Conservation (phyloP, 2,329 filamentous ascomycete species). For the Microdochium paspali region DNA sequence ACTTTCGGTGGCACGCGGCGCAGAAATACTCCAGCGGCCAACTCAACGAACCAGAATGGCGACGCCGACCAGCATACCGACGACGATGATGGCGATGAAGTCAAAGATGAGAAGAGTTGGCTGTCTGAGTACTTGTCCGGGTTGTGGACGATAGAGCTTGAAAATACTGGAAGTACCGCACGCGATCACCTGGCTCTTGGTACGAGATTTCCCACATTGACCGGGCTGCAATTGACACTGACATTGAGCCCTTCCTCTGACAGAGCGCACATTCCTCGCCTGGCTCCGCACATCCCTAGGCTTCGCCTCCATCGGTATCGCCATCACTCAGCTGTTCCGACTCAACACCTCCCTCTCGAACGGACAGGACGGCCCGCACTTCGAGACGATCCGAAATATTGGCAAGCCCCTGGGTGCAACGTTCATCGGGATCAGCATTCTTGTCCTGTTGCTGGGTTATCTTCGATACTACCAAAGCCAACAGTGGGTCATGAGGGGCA, state of each 20-base stretch:
- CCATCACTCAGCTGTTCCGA: slow-evolving; percentile 76
- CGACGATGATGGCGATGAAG: slow-evolving; percentile 9
- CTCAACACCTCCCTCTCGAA: slow-evolving; percentile 57
- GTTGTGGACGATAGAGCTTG: slow-evolving; percentile 60
- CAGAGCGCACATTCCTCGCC: slow-evolving; percentile 76
- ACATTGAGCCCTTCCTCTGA: background rate
- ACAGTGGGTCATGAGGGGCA: slow-evolving; percentile 70
- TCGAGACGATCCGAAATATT: slow-evolving; percentile 45
- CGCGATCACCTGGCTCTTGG: slow-evolving; percentile 74
- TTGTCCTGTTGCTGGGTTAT: slow-evolving; percentile 68
- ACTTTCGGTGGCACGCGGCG: slow-evolving; percentile 16
- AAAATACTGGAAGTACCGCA: slow-evolving; percentile 79
- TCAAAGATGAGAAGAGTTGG: slow-evolving; percentile 31
- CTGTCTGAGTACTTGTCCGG: slow-evolving; percentile 37
- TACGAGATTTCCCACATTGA: slow-evolving; percentile 25
- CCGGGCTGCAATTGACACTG: slow-evolving; percentile 7
- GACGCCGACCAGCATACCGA: slow-evolving; percentile 12
- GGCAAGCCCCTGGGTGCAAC: slow-evolving; percentile 69
- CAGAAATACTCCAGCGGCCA: slow-evolving; percentile 5
- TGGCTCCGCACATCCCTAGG: slow-evolving; percentile 77
- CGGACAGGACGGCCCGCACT: slow-evolving; percentile 21
- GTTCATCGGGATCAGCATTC: slow-evolving; percentile 66
- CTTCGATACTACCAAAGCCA: slow-evolving; percentile 71
- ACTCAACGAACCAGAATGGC: slow-evolving; percentile 8
- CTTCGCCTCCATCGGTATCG: slow-evolving; percentile 76